A percentile compares a stretch with the other conserved stretches of the same genome.
Conservation (phyloP, 1,284 basidiomycete species). For the Fomitopsis palustris region DNA sequence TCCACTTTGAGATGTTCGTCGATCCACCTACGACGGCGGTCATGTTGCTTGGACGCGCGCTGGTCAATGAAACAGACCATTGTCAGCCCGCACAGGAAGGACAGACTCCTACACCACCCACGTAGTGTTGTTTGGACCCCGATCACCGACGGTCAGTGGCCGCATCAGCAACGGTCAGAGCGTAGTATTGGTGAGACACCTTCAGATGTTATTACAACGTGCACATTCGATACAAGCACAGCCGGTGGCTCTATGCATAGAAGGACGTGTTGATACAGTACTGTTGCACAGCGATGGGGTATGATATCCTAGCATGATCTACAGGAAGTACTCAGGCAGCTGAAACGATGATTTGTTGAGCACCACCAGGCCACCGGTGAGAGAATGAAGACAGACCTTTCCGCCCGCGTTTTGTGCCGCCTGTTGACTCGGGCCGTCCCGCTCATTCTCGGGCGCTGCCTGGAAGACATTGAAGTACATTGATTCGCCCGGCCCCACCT, state of each 20-base stretch:
- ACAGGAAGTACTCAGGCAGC: conserved; percentile 74
- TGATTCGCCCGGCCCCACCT: conserved; percentile 87
- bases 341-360: conserved; percentile 22
- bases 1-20: background rate
- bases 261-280: conserved; percentile 2
- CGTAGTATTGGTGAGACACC: background rate
- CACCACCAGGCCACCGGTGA: background rate
- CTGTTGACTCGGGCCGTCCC: conserved; percentile 77
- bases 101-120: background rate
- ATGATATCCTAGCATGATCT: conserved; percentile 23
- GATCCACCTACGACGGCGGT: background rate
- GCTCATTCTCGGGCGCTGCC: conserved; percentile 97
- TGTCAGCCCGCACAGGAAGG: background rate
- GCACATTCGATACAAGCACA: background rate
- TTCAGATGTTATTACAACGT: background rate
- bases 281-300: conserved; percentile 10
- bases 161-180: background rate
- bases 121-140: background rate
- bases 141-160: background rate
- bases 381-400: conserved; percentile 45
- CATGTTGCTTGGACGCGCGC: background rate
- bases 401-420: conserved; percentile 63
- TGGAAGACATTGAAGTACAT: conserved; percentile 99
- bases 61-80: background rate
- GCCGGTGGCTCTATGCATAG: background rate